These are phyloP conservation scores for Fusarium sp. DNA, from an alignment of 2,329 filamentous ascomycete species.

Conservation along the genomic window DNA sequence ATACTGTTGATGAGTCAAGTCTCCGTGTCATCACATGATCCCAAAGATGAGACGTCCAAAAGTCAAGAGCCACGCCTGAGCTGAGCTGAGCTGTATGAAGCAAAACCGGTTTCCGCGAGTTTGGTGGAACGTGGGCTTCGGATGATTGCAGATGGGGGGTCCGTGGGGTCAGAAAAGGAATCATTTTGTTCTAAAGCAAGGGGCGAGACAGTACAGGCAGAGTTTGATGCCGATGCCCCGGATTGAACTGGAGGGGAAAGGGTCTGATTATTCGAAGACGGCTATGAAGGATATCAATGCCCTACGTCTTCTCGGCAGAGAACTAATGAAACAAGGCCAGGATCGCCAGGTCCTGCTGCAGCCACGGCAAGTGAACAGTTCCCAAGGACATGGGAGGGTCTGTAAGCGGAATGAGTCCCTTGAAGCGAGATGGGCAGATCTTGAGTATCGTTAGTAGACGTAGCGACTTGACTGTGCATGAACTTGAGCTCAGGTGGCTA, in stretches of 20 bases:
- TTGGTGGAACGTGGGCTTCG: slow-evolving; percentile 37
- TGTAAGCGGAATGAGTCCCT: slow-evolving; percentile 27
- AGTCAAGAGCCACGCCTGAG: slow-evolving; percentile 3
- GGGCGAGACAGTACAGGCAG: slow-evolving; percentile 1
- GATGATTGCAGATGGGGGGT: slow-evolving; percentile 40
- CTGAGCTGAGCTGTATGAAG: slow-evolving; percentile 25
- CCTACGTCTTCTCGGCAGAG: not conserved
- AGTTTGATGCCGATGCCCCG: not conserved
- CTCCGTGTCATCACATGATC: not conserved
- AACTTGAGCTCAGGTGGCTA: not conserved
- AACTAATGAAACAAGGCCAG: slow-evolving; percentile 17
- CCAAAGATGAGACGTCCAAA: not conserved
- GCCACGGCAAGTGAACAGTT: slow-evolving; percentile 24
- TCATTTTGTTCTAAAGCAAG: slow-evolving; percentile 17
- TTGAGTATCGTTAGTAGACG: slow-evolving; percentile 34
- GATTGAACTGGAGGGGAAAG: slow-evolving; percentile 1
- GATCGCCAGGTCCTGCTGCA: not conserved
- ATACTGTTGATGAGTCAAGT: not conserved
- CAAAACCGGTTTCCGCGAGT: slow-evolving; percentile 39
- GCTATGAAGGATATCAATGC: not conserved
- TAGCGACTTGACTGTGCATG: not conserved
- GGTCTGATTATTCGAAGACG: not conserved
- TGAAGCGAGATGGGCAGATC: slow-evolving; percentile 41
- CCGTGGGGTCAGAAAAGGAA: slow-evolving; percentile 26
- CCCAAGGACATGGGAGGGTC: slow-evolving; percentile 26